Base-by-base conservation (phyloP, 1,284 basidiomycete genomes). In the Malassezia obtusa region DNA sequence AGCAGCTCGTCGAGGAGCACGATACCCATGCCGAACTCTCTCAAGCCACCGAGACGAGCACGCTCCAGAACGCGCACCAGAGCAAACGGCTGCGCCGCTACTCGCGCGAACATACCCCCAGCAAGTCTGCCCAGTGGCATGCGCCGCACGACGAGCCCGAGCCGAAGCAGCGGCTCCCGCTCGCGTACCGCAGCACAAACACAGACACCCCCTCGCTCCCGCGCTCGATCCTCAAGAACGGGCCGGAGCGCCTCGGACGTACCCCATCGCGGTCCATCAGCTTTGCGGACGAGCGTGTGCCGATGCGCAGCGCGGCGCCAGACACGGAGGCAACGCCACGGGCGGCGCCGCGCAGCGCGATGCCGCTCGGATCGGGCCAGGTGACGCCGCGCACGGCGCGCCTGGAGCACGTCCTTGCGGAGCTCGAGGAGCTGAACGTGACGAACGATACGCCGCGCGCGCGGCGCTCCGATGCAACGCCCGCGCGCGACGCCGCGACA, bases 1-100 rank as follows among this genome's bases (percentile, higher is more conserved):
- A 67, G 47, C 52, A 58, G 50, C 62, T 67, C 50, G 63, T 64
- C 39, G 62, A 61, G 49, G 58, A 63, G 24, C 41, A 44, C 8
- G 52, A 49, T 12, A 12, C 32, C 11, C 19, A 24, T 4, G 33
- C 40, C 48, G 52, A 19, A 41, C 52, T 40, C 3, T 45, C 24
- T 30, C 52, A 22, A 24, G 47, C 15, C 37, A 48, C 15, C 47
- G 50, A n/a, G 7, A 28, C 21, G 15, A 32, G 30, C 33, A 38
- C 52, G 24, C 30, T 49, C 12, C 44, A 60, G 21, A 36, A 61
- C n/a, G 48, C 57, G 32, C 61, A 59, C 14, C 58, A 61, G 36
- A 58, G 56, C 45, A 67, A 67, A 38, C 60, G 65, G 22, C 56
- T 65, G 7, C 57, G 65, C 3, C 48, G 65, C 12, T 59, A 58